Conservation (phyloP, 306 rosid genomes). For the Fagus sylvatica region DNA sequence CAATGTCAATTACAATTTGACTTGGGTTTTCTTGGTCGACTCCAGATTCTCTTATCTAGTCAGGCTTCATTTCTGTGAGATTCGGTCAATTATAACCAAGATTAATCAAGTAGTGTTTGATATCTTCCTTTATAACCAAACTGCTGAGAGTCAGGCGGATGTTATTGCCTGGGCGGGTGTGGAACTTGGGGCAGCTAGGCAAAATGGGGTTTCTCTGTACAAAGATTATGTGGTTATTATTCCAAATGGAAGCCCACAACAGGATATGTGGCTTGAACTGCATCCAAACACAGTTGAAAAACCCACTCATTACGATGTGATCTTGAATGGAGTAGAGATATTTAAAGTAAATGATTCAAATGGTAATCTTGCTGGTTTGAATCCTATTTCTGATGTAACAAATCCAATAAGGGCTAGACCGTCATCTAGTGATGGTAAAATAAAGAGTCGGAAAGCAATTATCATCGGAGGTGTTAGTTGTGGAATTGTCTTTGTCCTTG, state of each 20-base stretch:
- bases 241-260: slow-evolving; percentile 60
- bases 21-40: slow-evolving; percentile 76
- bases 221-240: slow-evolving; percentile 60
- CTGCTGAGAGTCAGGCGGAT: slow-evolving; percentile 56
- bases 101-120: slow-evolving; percentile 62
- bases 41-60: slow-evolving; percentile 77
- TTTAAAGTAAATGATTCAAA: slow-evolving; percentile 62
- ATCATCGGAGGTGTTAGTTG: slow-evolving; percentile 25
- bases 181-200: no score
- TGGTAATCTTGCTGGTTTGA: slow-evolving; percentile 72
- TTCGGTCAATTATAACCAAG: slow-evolving; percentile 32
- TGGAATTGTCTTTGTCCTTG: slow-evolving; percentile 56
- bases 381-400: slow-evolving; percentile 57
- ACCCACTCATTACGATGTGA: slow-evolving; percentile 45
- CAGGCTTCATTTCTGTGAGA: slow-evolving; percentile 91
- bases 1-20: slow-evolving; percentile 72
- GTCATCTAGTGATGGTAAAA: slow-evolving; percentile 42
- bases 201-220: slow-evolving; percentile 51
- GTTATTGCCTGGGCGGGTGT: slow-evolving; percentile 41
- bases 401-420: slow-evolving; percentile 47
- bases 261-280: slow-evolving; percentile 72
- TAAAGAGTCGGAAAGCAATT: slow-evolving; percentile 40
- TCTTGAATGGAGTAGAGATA: slow-evolving; percentile 82
- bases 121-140: slow-evolving; percentile 64
- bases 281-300: slow-evolving; percentile 40